Evolutionary conservation across 441 rosid genomes (phyloP), one percentile per base, ranked within the genome.

Genomic region (Kokia cookei): DNA sequence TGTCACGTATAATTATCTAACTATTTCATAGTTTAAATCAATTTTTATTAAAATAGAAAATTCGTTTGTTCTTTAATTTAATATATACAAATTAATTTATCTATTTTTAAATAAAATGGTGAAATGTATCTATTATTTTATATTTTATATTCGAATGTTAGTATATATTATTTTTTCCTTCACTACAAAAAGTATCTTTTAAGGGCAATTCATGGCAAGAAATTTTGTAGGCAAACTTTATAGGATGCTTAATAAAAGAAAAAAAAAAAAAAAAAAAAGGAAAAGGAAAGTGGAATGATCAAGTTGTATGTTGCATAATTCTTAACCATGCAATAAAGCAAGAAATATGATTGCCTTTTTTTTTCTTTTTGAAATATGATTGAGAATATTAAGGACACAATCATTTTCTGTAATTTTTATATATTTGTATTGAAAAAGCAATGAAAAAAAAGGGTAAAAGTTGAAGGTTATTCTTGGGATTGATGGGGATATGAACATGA

Each of bases 201-300:
- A 4, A 32, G 57, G 69, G 53, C 4, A 9, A 9, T 15, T 50
- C 32, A 69, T 7, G 24, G 62, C 42, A 6, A n/a, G 1, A n/a
- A 45, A 71, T 43, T 68, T 78, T 26, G 15, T 0, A 32, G 71
- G 65, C 24, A 53, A 54, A 54, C 59, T 54, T 54, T 54, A 54
- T 19, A 54, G 75, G 78, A 78, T 78, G 42, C 77, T 80, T 47
- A n/a, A 2, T 19, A 71, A 3, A 19, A 19, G 22, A 19, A 0
- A 69, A 10, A 15, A 47, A 48, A 2, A 47, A 48, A 2, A 32
- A 14, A 59, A 32, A 32, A n/a, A 15, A 15, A 7, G 12, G 37
- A 63, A 14, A 48, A 27, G 5, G 47, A 7, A 65, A 27, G 24
- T 24, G 57, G 42, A 60, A 13, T 15, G 22, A 51, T 15, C 22